Evolutionary conservation across 371 early-diverging fungal species (phyloP), one percentile per base, ranked within the genome.

Genomic region (Saksenaea oblongispora): DNA sequence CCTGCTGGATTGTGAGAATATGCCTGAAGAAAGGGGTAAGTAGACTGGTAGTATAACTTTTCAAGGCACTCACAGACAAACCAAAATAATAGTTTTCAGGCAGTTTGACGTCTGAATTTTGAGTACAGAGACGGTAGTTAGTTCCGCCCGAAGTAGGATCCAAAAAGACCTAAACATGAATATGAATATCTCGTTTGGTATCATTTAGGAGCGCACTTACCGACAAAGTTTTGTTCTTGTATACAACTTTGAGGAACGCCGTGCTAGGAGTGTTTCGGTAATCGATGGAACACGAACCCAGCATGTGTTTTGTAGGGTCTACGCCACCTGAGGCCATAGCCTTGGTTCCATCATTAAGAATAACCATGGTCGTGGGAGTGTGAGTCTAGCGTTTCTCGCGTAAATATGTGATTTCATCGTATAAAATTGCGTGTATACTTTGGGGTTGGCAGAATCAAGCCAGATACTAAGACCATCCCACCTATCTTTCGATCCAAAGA

Each of bases 11-110:
- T 65, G 58, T 71, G 72, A 28, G 73, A 68, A 36, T 69, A 62
- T 54, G 74, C 75, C 76, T 73, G 26, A 3, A 1, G 31, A 34
- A 54, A 42, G 36, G 31, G 22, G 54, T 28, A 7, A 58, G 7
- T 8, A 34, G 17, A 14, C 24, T 14, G 31, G 15, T 17, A 31
- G 55, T 41, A 44, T 17, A 22, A 28, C 26, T 28, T 56, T 28
- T 18, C 14, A 17, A 13, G 39, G 8, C 17, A 63, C 83, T 78
- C 80, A 84, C 89, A 62, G 90, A 86, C 10, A 93, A 27, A 36
- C 95, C 95, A 86, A 95, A 95, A 70, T 88, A 84, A 67, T 93
- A 91, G 17, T 87, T 89, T 31, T 78, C 70, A 5, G 95, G 95
- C 42, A 95, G 71, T 17, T 75, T 66, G 28, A 91, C 72, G 47